Conservation (phyloP, 306 rosid genomes). For the Pyrus pyrifolia region DNA sequence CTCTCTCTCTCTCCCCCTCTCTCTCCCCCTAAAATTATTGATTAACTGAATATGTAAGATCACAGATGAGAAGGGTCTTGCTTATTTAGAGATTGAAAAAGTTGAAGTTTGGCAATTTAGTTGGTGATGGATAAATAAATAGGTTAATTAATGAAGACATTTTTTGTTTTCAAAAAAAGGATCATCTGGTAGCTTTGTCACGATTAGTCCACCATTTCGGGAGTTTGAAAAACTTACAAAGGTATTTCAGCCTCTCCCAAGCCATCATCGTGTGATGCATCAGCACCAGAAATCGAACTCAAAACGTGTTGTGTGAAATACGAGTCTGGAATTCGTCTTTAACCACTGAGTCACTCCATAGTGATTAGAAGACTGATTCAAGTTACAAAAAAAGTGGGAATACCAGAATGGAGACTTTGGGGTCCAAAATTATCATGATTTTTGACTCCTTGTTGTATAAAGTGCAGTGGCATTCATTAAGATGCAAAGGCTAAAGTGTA, state of each 20-base stretch:
- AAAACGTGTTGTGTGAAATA: too few relatives aligned
- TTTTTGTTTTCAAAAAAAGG: too few relatives aligned
- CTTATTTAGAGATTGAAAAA: slow-evolving; percentile 4
- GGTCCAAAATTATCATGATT: slow-evolving; percentile 24
- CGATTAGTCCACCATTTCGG: too few relatives aligned
- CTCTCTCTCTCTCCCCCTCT: slow-evolving; percentile 24
- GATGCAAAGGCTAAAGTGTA: slow-evolving; percentile 72
- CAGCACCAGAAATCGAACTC: too few relatives aligned
- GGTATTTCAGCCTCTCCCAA: too few relatives aligned
- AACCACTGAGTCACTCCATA: too few relatives aligned
- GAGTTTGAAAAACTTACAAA: fast-evolving
- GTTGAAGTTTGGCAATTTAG: background rate
- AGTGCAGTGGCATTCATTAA: slow-evolving; percentile 49
- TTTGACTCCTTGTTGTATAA: slow-evolving; percentile 62
- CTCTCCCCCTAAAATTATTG: background rate
- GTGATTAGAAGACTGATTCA: background rate
- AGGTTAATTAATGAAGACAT: background rate
- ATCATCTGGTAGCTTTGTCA: too few relatives aligned
- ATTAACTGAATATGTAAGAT: too few relatives aligned
- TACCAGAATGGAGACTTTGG: slow-evolving; percentile 24
- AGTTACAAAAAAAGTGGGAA: slow-evolving; percentile 25
- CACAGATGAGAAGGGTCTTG: slow-evolving; percentile 14
- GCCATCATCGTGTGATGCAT: too few relatives aligned
- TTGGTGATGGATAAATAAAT: background rate
- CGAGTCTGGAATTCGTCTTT: too few relatives aligned